Conservation (phyloP, 2,329 filamentous ascomycete genomes). For the Pseudopyricularia cyperi region DNA sequence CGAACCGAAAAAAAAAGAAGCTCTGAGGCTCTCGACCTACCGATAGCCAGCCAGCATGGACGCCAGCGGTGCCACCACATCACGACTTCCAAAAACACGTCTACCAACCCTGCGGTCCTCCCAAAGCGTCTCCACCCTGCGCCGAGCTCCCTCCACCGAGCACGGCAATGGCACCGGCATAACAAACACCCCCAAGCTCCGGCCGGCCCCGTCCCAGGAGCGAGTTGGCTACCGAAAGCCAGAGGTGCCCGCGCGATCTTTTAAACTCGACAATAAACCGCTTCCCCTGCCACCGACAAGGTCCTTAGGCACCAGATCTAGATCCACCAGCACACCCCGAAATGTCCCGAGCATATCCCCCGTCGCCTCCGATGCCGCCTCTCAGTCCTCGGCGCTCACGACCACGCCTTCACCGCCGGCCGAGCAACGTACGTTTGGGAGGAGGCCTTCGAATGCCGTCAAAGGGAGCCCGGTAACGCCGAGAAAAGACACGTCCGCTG, state of each 20-base stretch:
- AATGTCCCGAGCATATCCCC: neutral
- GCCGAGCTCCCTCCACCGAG: slow-evolving; percentile 10
- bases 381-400: neutral
- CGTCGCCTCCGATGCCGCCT: neutral
- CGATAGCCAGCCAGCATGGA: slow-evolving; percentile 5
- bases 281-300: neutral
- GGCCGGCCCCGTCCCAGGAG: slow-evolving; percentile 25
- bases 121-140: slow-evolving; percentile 4
- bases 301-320: neutral
- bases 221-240: slow-evolving; percentile 8
- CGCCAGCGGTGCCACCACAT: slow-evolving; percentile 4
- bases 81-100: slow-evolving; percentile 5
- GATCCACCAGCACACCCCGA: neutral
- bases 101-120: neutral
- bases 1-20: too few species aligned
- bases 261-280: neutral
- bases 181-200: slow-evolving; percentile 26
- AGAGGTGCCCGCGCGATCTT: neutral
- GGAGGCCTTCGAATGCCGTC: slow-evolving; percentile 1
- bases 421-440: neutral
- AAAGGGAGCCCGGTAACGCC: neutral
- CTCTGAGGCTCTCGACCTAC: too few species aligned
- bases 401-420: neutral
- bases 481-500: neutral
- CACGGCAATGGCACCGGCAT: slow-evolving; percentile 12